These are phyloP conservation scores for Xylaria hypoxylon DNA, from an alignment of 2,329 filamentous ascomycete species.

Conservation along the genomic window DNA sequence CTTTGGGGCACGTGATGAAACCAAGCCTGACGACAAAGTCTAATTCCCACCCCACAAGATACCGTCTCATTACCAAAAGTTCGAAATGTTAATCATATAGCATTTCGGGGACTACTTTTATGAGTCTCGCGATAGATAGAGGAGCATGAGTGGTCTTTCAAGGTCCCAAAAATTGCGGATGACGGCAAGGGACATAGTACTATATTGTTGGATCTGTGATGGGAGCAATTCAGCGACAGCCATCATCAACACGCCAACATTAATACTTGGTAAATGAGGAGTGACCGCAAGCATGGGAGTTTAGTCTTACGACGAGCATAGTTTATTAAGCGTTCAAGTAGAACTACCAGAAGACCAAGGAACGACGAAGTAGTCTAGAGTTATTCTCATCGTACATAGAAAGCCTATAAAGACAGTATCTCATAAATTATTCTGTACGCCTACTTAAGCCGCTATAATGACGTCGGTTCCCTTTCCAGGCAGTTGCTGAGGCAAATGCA, in stretches of 20 bases:
- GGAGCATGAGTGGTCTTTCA: slow-evolving; percentile 2
- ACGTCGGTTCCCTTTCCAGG: too few species aligned
- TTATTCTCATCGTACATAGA: neutral
- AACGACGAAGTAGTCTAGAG: neutral
- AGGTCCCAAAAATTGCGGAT: neutral
- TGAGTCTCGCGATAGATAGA: slow-evolving; percentile 4
- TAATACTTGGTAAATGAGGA: neutral
- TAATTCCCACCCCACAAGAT: neutral
- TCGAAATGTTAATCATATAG: slow-evolving; percentile 9
- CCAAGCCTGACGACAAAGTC: neutral
- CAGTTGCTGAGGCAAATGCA: neutral
- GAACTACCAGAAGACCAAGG: neutral
- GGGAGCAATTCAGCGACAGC: neutral
- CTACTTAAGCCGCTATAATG: neutral
- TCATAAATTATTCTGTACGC: neutral
- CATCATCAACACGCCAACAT: neutral
- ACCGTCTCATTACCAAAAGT: neutral
- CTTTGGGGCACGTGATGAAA: neutral
- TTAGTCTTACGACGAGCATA: slow-evolving; percentile 76
- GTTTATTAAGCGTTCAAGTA: slow-evolving; percentile 59
- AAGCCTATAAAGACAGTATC: neutral
- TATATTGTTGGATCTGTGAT: neutral
- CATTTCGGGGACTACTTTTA: slow-evolving; percentile 8
- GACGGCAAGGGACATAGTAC: slow-evolving; percentile 3
- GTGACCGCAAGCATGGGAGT: neutral